Evolutionary conservation across 805 yeast species (phyloP), one percentile per base, ranked within the genome.

Genomic region (Kuraishia molischiana): DNA sequence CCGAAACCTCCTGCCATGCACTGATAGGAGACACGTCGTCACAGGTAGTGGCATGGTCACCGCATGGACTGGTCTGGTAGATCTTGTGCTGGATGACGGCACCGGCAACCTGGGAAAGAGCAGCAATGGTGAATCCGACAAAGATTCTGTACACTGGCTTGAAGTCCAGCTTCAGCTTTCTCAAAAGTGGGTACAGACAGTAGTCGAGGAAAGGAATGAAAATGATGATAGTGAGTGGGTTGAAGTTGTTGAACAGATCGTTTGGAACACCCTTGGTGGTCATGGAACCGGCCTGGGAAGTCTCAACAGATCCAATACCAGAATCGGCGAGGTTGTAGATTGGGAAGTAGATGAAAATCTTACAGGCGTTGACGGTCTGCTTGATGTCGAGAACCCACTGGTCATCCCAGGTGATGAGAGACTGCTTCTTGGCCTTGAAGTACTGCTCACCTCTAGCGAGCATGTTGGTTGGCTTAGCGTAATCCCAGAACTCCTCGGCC

Each of bases 261-360:
- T 72, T 72, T 41, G 77, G 77, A 47, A 73, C 73, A 34, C 75
- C 74, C 22, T 68, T 56, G 22, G 70, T 58, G 6, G 64, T 52
- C 77, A 72, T 70, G 24, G 74, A 63, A 43, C 73, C 74, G 35
- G 77, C 75, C 52, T 71, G 77, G 3, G 75, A 66, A 40, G 65
- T 69, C 21, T 34, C 24, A 11, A 26, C 43, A 30, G 67, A 56
- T 21, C 74, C 74, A 47, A 70, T 59, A 44, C 77, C 77, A 41
- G 66, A 57, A 49, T 71, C 75, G 42, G 66, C 65, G 37, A 60
- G 42, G 45, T 56, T 56, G 53, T 53, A 59, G 36, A 57, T 50
- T 39, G 56, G 46, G 45, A 53, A 71, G 53, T 62, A 70, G 20
- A 62, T 38, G 53, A 71, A 71, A 47, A 70, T 59, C 44, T 63